Percentiles rank a stretch among this genome's conserved stretches.
phyloP scores from a whole-genome alignment of 768 basidiomycete species.

The Trametes coccinea region DNA sequence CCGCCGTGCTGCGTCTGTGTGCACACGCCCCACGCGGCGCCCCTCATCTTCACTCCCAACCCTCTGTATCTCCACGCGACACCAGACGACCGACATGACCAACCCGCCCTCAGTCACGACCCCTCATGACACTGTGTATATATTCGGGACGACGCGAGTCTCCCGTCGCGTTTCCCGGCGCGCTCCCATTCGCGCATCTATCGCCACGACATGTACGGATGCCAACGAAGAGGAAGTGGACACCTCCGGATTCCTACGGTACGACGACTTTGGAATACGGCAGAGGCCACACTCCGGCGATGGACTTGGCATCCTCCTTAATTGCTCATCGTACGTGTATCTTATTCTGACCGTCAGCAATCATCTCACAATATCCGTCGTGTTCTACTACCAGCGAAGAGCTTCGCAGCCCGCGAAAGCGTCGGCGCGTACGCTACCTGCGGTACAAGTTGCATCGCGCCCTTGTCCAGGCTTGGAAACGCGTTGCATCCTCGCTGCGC shows the following conservation, averaged over 20 bases:
- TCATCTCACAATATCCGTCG: background rate
- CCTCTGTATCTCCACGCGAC: no score
- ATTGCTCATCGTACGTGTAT: background rate
- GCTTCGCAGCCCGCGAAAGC: background rate
- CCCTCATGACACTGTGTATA: no score
- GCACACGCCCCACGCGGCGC: no score
- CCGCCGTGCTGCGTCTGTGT: no score
- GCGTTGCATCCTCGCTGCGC: background rate
- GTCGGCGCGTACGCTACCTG: background rate
- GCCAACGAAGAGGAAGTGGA: background rate
- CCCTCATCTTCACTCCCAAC: no score
- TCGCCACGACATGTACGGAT: background rate
- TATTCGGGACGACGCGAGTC: background rate
- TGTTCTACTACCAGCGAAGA: background rate
- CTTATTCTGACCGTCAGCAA: no score
- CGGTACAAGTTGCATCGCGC: background rate
- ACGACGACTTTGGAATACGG: background rate
- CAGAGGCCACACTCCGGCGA: background rate
- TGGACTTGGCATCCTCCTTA: background rate
- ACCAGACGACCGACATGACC: no score
- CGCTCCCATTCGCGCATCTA: background rate
- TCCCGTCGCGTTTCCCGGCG: background rate
- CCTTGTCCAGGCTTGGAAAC: slow-evolving; percentile 7
- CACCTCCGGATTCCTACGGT: background rate
- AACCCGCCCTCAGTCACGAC: no score